phyloP scores from a whole-genome alignment of 1,139 yeast genomes.

The Yamadazyma diddensiae region DNA sequence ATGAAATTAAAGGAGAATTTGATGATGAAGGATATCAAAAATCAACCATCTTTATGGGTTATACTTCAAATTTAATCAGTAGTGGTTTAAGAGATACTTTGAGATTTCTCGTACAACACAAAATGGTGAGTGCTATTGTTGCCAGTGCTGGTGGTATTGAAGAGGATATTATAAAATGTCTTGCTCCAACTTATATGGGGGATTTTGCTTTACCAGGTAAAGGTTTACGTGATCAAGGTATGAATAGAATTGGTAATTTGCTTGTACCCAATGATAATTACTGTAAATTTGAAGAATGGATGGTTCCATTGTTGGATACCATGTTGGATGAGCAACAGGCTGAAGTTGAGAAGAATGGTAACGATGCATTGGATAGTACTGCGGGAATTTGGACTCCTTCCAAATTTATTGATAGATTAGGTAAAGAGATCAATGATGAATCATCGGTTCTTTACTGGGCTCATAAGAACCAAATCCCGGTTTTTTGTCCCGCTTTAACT shows the following conservation, averaged over 20 bases:
- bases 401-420: slow-evolving; percentile 83
- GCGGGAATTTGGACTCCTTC: slow-evolving; percentile 87
- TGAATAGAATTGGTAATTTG: slow-evolving; percentile 95
- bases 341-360: slow-evolving; percentile 56
- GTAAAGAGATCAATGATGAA: slow-evolving; percentile 93
- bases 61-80: slow-evolving; percentile 93
- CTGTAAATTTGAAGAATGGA: slow-evolving; percentile 97
- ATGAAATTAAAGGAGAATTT: slow-evolving; percentile 66
- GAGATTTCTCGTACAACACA: slow-evolving; percentile 84
- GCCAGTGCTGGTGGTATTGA: slow-evolving; percentile 98
- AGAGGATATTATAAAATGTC: slow-evolving; percentile 92
- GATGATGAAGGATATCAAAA: slow-evolving; percentile 82
- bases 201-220: slow-evolving; percentile 82
- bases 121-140: slow-evolving; percentile 91
- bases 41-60: slow-evolving; percentile 91
- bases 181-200: slow-evolving; percentile 94
- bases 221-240: slow-evolving; percentile 84
- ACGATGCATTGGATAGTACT: slow-evolving; percentile 49
- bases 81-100: slow-evolving; percentile 92
- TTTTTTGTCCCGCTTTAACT: slow-evolving; percentile 95
- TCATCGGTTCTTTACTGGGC: slow-evolving; percentile 97
- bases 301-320: slow-evolving; percentile 84
- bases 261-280: slow-evolving; percentile 97
- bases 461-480: slow-evolving; percentile 91
- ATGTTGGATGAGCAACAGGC: slow-evolving; percentile 87